phyloP scores from a whole-genome alignment of 352 stramenopile species.

The Phytopythium montanum region DNA sequence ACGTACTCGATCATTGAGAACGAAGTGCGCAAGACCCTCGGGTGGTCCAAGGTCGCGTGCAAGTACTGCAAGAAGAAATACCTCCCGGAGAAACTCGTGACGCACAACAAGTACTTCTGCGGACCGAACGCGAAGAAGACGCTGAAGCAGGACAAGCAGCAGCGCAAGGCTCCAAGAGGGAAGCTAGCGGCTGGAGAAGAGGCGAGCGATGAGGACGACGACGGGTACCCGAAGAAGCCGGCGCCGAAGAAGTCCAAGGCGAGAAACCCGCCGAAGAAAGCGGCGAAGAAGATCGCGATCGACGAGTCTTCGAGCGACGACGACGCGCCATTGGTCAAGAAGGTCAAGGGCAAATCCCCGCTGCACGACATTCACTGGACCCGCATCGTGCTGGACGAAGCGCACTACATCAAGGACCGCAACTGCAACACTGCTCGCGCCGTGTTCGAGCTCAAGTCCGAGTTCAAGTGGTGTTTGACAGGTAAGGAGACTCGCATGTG shows the following conservation, averaged over 20 bases:
- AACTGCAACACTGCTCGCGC: slow-evolving; percentile 94
- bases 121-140: slow-evolving; percentile 95
- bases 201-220: slow-evolving; percentile 40
- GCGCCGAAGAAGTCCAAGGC: slow-evolving; percentile 37
- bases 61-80: slow-evolving; percentile 94
- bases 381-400: slow-evolving; percentile 96
- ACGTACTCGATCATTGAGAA: slow-evolving; percentile 96
- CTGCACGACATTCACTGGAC: slow-evolving; percentile 96
- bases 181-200: slow-evolving; percentile 66
- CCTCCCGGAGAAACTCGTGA: slow-evolving; percentile 92
- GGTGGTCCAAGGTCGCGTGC: slow-evolving; percentile 84
- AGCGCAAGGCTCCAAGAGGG: slow-evolving; percentile 49
- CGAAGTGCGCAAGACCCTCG: slow-evolving; percentile 85
- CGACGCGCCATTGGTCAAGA: slow-evolving; percentile 23
- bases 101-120: slow-evolving; percentile 98
- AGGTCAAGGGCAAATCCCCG: slow-evolving; percentile 53
- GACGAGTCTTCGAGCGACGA: slow-evolving; percentile 20
- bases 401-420: slow-evolving; percentile 94
- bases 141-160: slow-evolving; percentile 84
- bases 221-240: slow-evolving; percentile 58
- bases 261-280: slow-evolving; percentile 16
- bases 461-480: slow-evolving; percentile 97
- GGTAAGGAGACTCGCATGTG: slow-evolving; percentile 49
- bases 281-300: slow-evolving; percentile 29
- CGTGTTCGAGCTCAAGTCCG: slow-evolving; percentile 95